Evolutionary conservation across 2,329 filamentous ascomycete species (phyloP), one percentile per base, ranked within the genome.

Genomic region (Akanthomyces uredinophilus): DNA sequence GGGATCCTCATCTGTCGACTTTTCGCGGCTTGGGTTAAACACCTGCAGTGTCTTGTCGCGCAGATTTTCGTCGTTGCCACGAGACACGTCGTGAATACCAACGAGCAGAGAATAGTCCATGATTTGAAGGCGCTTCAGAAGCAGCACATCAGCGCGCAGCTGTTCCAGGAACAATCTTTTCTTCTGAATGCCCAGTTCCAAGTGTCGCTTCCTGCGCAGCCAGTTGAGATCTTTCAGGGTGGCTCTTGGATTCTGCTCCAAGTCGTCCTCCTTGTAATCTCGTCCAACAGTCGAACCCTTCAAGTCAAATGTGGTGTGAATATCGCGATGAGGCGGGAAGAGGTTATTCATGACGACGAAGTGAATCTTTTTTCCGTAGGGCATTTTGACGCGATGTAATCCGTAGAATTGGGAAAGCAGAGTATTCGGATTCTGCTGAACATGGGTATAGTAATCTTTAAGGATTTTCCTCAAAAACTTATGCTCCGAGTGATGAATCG

Each of bases 331-430:
- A 7, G 95, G 94, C 14, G 95, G 95, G 71, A 99, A 99, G 18
- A 99, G 84, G 74, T 99, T 99, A 81, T 99, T 99, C 95, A 99
- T 99, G 72, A 99, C 93, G 64, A 99, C 95, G 69, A 99, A 99
- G 76, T 99, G 95, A 61, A 98, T 97, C 79, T 99, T 99, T 72
- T 94, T 89, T 65, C 95, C 95, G 73, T 96, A 98, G 0, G 94
- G 92, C 81, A 97, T 96, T 83, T 99, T 99, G 70, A 99, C 95
- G 64, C 95, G 88, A 76, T 99, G 95, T 20, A 99, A 82, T 54
- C 95, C 95, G 72, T 98, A 99, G 72, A 99, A 99, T 71, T 99
- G 95, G 22, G 94, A 98, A 55, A 99, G 87, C 29, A 99, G 83
- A 0, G 96, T 99, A 76, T 99, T 96, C 7, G 95, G 95, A 75